A percentile compares a stretch with the other conserved stretches of the same genome.
Conservation (phyloP, 305 asterid species). For the Nicotiana rustica region DNA sequence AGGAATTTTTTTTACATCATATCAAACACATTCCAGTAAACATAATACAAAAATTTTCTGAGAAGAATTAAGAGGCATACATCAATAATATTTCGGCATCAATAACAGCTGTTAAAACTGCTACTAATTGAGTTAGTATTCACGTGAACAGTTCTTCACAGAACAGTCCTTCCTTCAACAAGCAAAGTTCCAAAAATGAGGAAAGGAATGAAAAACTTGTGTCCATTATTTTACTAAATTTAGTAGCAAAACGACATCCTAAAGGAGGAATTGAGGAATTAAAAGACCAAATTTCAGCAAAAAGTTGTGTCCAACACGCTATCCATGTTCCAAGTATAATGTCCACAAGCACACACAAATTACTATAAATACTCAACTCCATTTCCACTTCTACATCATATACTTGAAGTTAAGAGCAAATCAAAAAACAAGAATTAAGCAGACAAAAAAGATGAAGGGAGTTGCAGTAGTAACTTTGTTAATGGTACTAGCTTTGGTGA, state of each 20-base stretch:
- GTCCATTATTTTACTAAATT: slow-evolving; percentile 14
- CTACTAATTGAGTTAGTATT: neutral
- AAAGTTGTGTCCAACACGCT: neutral
- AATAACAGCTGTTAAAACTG: neutral
- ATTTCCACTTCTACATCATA: neutral
- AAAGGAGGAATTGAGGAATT: neutral
- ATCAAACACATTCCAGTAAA: neutral
- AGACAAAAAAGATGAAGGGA: slow-evolving; percentile 43
- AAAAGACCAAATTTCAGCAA: slow-evolving; percentile 6
- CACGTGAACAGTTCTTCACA: slow-evolving; percentile 24
- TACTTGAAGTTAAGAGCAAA: neutral
- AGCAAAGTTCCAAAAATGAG: neutral
- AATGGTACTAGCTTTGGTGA: slow-evolving; percentile 35
- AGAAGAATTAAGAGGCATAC: neutral
- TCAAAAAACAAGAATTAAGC: neutral
- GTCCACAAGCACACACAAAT: neutral
- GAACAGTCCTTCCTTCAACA: neutral
- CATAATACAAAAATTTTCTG: too few relatives aligned
- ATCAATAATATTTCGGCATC: neutral
- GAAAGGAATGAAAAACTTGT: neutral
- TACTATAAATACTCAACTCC: slow-evolving; percentile 18
- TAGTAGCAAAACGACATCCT: slow-evolving; percentile 18
- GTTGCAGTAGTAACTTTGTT: slow-evolving; percentile 35
- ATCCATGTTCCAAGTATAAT: neutral
- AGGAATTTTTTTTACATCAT: neutral